phyloP scores from a whole-genome alignment of 805 yeast genomes.

The Saccharomycopsis capsularis region DNA sequence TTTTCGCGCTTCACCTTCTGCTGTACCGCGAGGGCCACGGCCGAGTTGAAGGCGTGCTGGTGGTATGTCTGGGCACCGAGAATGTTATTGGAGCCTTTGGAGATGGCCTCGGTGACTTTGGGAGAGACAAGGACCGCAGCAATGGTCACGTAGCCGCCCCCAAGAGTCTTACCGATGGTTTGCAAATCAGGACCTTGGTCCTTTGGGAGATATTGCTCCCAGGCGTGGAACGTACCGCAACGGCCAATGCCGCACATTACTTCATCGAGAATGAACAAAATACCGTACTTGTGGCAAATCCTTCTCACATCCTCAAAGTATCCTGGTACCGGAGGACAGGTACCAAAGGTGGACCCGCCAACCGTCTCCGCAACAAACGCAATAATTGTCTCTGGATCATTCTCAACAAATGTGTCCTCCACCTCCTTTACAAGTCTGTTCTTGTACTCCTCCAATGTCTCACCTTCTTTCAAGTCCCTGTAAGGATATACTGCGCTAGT shows the following conservation, averaged over 20 bases:
- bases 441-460: slow-evolving; percentile 36
- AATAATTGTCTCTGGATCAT: slow-evolving; percentile 39
- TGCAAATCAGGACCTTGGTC: slow-evolving; percentile 41
- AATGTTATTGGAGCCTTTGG: slow-evolving; percentile 35
- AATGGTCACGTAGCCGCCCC: slow-evolving; percentile 43
- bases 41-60: slow-evolving; percentile 41
- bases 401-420: slow-evolving; percentile 36
- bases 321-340: slow-evolving; percentile 39
- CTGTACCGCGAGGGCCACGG: slow-evolving; percentile 42
- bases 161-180: slow-evolving; percentile 43
- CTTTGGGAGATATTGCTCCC: slow-evolving; percentile 36
- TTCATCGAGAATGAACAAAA: slow-evolving; percentile 45
- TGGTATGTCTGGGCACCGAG: slow-evolving; percentile 48
- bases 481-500: slow-evolving; percentile 32
- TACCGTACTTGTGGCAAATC: slow-evolving; percentile 46
- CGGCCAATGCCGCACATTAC: slow-evolving; percentile 55
- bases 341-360: slow-evolving; percentile 41
- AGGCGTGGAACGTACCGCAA: slow-evolving; percentile 41
- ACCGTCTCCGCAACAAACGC: slow-evolving; percentile 41
- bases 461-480: slow-evolving; percentile 29
- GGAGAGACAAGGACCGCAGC: slow-evolving; percentile 41
- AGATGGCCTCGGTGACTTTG: slow-evolving; percentile 33
- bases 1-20: slow-evolving; percentile 31
- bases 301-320: slow-evolving; percentile 41
- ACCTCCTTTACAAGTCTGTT: slow-evolving; percentile 34